Conservation (phyloP, 495 filamentous ascomycete species). For the Penicillium desertorum region DNA sequence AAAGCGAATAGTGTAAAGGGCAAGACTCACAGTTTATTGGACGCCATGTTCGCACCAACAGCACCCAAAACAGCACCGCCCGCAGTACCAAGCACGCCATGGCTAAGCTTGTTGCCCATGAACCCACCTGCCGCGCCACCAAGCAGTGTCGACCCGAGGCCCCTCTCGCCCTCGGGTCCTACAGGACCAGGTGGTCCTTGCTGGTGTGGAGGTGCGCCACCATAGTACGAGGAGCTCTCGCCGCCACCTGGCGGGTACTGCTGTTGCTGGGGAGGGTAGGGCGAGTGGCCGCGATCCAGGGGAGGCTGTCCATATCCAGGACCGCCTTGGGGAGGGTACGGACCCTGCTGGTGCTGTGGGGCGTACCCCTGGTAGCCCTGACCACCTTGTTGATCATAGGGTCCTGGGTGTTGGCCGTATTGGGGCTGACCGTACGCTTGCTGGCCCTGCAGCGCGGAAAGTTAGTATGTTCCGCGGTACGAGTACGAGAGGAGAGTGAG, state of each 20-base stretch:
- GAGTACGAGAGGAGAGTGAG: not conserved
- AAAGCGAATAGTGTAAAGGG: not conserved
- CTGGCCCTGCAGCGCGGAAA: constrained; percentile 19
- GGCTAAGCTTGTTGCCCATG: constrained; percentile 45
- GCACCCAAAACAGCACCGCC: constrained; percentile 47
- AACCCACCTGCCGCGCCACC: constrained; percentile 47
- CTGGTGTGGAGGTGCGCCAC: constrained; percentile 19
- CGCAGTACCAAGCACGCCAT: constrained; percentile 41
- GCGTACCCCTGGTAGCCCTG: constrained; percentile 14
- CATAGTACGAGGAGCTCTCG: constrained; percentile 24
- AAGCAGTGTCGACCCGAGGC: constrained; percentile 43
- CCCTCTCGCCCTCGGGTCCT: constrained; percentile 39
- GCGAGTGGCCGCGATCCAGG: constrained; percentile 31
- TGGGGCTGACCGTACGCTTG: constrained; percentile 20
- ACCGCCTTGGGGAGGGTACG: constrained; percentile 16
- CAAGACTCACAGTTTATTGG: constrained; percentile 36
- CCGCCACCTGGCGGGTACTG: constrained; percentile 27
- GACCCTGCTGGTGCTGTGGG: constrained; percentile 26
- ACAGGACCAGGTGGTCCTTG: constrained; percentile 20
- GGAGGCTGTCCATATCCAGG: constrained; percentile 24
- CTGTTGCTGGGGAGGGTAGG: constrained; percentile 35
- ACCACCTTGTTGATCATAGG: constrained; percentile 22
- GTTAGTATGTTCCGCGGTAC: constrained; percentile 8
- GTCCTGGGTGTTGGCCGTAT: constrained; percentile 16
- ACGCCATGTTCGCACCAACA: constrained; percentile 41